A percentile compares a stretch with the other conserved stretches of the same genome.
Conservation (phyloP, 495 filamentous ascomycete genomes). For the Thermothielavioides terrestris region DNA sequence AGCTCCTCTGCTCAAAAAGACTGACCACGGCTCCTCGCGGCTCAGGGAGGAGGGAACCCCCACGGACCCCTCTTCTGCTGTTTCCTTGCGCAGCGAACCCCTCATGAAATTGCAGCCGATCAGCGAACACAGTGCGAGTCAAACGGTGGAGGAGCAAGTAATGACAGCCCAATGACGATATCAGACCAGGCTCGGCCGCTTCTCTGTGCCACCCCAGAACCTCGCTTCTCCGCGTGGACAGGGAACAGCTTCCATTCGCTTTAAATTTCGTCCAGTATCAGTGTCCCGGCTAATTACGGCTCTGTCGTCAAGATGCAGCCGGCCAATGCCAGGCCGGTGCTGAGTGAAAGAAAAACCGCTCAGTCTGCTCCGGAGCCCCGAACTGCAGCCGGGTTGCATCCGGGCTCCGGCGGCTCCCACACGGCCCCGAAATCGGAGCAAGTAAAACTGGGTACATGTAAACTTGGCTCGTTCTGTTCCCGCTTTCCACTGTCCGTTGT, state of each 20-base stretch:
- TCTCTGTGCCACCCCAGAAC: background rate
- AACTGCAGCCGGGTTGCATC: background rate
- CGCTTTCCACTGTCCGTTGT: background rate
- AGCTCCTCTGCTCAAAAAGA: no score
- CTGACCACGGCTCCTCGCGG: slow-evolving; percentile 3
- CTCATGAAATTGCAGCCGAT: background rate
- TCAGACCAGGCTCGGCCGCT: background rate
- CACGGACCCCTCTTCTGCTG: background rate
- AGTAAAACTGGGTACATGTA: background rate
- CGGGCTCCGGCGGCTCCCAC: background rate
- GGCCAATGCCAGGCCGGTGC: background rate
- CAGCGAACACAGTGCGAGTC: background rate
- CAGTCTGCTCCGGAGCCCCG: background rate
- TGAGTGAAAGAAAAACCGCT: background rate
- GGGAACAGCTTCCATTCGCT: background rate
- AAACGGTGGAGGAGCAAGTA: background rate
- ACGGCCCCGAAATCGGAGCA: slow-evolving; percentile 2
- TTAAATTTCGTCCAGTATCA: background rate
- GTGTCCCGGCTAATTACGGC: background rate
- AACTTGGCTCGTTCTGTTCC: background rate
- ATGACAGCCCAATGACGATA: slow-evolving; percentile 7
- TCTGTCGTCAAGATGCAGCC: background rate
- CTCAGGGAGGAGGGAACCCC: slow-evolving; percentile 3
- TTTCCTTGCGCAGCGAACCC: background rate
- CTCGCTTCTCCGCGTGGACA: background rate